Conservation (phyloP, 2,329 filamentous ascomycete genomes). For the Neodidymelliopsis sp. region DNA sequence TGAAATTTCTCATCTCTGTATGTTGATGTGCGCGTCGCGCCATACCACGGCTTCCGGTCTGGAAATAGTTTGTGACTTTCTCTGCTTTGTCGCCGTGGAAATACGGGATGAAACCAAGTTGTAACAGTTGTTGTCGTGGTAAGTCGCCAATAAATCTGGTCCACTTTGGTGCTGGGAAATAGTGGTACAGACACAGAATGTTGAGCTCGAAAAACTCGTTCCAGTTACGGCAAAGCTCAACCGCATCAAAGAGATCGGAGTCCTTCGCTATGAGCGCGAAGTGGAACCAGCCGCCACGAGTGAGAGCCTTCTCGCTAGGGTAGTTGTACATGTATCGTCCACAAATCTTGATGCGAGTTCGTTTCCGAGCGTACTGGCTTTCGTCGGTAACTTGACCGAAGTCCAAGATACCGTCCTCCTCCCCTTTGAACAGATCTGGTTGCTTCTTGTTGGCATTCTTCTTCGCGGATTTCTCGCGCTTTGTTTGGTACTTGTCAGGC, state of each 20-base stretch:
- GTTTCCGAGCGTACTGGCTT: slow-evolving; percentile 43
- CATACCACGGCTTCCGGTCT: slow-evolving; percentile 44
- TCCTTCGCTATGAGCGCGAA: slow-evolving; percentile 61
- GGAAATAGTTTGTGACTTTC: slow-evolving; percentile 41
- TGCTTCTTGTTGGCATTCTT: slow-evolving; percentile 14
- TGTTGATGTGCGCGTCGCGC: slow-evolving; percentile 46
- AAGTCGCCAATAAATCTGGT: slow-evolving; percentile 51
- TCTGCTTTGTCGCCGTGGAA: slow-evolving; percentile 44
- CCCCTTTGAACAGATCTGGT: slow-evolving; percentile 6
- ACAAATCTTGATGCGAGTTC: slow-evolving; percentile 56
- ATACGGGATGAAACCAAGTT: slow-evolving; percentile 52
- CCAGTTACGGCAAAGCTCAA: slow-evolving; percentile 60
- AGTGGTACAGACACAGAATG: slow-evolving; percentile 55
- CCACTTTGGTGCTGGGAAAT: slow-evolving; percentile 59
- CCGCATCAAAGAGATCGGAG: slow-evolving; percentile 53
- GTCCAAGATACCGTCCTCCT: slow-evolving; percentile 37
- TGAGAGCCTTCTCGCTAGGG: slow-evolving; percentile 57
- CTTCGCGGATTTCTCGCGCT: slow-evolving; percentile 44
- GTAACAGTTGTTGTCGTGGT: slow-evolving; percentile 51
- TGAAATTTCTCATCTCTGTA: slow-evolving; percentile 51
- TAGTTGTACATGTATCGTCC: slow-evolving; percentile 61
- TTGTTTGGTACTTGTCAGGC: slow-evolving; percentile 35
- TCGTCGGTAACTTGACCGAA: slow-evolving; percentile 49
- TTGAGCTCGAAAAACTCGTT: slow-evolving; percentile 60
- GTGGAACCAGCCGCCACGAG: slow-evolving; percentile 59